Conservation (phyloP, 768 basidiomycete genomes). For the Mycena venus region DNA sequence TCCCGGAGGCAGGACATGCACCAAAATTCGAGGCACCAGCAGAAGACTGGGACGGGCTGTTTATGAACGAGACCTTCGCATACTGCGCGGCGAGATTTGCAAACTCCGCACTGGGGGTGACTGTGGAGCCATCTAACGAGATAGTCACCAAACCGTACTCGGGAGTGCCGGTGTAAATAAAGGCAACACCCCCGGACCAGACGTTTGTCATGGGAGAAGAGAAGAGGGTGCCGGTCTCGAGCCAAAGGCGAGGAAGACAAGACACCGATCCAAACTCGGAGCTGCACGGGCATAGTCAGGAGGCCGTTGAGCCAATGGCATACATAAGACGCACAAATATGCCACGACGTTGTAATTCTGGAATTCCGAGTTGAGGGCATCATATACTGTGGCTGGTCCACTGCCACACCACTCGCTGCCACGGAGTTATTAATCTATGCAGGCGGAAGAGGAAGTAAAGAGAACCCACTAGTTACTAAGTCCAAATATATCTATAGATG, state of each 20-base stretch:
- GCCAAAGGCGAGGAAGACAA: constrained; percentile 56
- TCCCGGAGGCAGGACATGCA: constrained; percentile 70
- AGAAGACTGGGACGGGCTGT: constrained; percentile 61
- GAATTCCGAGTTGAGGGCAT: constrained; percentile 67
- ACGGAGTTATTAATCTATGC: no score
- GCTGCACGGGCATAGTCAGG: neutral
- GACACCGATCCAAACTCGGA: constrained; percentile 36
- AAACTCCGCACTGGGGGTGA: constrained; percentile 81
- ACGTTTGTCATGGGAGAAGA: no score
- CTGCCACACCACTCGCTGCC: constrained; percentile 55
- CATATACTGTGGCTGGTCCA: constrained; percentile 69
- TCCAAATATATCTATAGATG: constrained; percentile 1
- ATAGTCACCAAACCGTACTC: constrained; percentile 90
- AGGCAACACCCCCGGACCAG: no score
- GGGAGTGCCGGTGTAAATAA: no score
- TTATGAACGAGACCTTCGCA: constrained; percentile 60
- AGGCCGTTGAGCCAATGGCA: no score
- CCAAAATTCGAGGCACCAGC: constrained; percentile 66
- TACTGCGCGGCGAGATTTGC: constrained; percentile 75
- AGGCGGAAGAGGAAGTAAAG: no score
- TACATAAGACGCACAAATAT: constrained; percentile 86
- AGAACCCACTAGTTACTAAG: constrained; percentile 1
- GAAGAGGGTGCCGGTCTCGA: no score
- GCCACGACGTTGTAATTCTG: constrained; percentile 81
- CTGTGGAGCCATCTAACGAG: constrained; percentile 71